Base-by-base conservation (phyloP, 73 alveolate genomes). In the Chromera velia region DNA sequence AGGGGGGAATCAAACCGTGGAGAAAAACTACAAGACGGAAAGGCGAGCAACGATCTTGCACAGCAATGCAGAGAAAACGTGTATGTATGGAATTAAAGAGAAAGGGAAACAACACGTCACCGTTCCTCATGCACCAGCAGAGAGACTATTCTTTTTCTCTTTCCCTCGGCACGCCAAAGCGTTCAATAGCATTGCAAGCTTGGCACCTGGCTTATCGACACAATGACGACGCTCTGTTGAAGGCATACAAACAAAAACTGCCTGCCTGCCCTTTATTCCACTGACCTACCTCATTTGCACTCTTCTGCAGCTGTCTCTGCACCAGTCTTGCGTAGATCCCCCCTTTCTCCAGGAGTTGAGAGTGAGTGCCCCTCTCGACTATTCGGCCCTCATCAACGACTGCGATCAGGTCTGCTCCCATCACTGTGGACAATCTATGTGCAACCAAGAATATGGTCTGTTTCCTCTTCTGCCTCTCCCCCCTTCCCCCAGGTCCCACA, bases 401-500 rank as follows among this genome's bases (percentile, higher is more conserved):
- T 34, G 71, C 68, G 76, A 87, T 70, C 69, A 74, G 33, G 34
- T 87, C 86, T 13, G 89, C 82, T 72, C 83, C 83, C 48, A 75
- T 66, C 69, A 87, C 86, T 1, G 92, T 87, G 46, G 87, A 30
- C 28, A 67, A 72, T 66, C 93, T 75, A 86, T 87, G 93, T 55
- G 93, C 93, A 28, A 87, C 82, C 55, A 82, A 75, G 73, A 87
- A 74, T 67, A 80, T 71, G 75, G 86, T 80, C 65, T 13, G 13
- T n/a, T n/a, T n/a, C 22, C 55, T 4, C 13, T 13, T 13, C 13
- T 40, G 55, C 55, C 4, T 40, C 55, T 40, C 55, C n/a, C n/a
- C n/a, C n/a, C n/a, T n/a, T n/a, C n/a, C n/a, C n/a, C n/a, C n/a
- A n/a, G n/a, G n/a, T n/a, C n/a, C n/a, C n/a, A n/a, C n/a, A n/a